Conservation (phyloP, 169 alveolate species). For the Plasmodium relictum region DNA sequence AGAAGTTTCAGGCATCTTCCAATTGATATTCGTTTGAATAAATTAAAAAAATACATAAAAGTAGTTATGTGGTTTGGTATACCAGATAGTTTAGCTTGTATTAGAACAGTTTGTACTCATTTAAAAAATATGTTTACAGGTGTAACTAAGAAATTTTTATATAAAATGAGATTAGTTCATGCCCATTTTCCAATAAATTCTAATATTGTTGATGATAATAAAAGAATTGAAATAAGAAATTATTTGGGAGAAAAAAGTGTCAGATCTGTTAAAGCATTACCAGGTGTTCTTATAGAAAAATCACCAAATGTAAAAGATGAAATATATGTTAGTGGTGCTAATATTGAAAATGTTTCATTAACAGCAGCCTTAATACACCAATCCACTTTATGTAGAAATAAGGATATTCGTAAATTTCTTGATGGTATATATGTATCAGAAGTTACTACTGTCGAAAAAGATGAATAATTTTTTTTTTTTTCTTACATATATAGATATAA, state of each 20-base stretch:
- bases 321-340: slow-evolving; percentile 97
- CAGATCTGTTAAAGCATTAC: slow-evolving; percentile 93
- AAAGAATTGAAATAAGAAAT: slow-evolving; percentile 97
- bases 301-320: slow-evolving; percentile 97
- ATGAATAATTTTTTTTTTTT: no score
- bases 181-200: slow-evolving; percentile 99
- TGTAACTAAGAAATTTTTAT: slow-evolving; percentile 96
- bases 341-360: slow-evolving; percentile 96
- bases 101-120: slow-evolving; percentile 96
- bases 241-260: slow-evolving; percentile 99
- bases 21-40: slow-evolving; percentile 93
- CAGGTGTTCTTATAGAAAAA: slow-evolving; percentile 95
- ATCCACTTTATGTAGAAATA: slow-evolving; percentile 96
- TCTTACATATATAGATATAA: no score
- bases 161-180: slow-evolving; percentile 99
- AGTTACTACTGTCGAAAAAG: slow-evolving; percentile 92
- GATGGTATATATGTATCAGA: slow-evolving; percentile 99
- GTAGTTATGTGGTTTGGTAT: slow-evolving; percentile 96
- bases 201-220: slow-evolving; percentile 95
- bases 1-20: slow-evolving; percentile 97
- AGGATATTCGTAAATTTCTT: slow-evolving; percentile 99
- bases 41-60: slow-evolving; percentile 92
- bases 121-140: slow-evolving; percentile 98
- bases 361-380: slow-evolving; percentile 98
- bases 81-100: slow-evolving; percentile 94